phyloP scores from a whole-genome alignment of 176 grass and related monocot genomes.

The Ensete ventricosum region DNA sequence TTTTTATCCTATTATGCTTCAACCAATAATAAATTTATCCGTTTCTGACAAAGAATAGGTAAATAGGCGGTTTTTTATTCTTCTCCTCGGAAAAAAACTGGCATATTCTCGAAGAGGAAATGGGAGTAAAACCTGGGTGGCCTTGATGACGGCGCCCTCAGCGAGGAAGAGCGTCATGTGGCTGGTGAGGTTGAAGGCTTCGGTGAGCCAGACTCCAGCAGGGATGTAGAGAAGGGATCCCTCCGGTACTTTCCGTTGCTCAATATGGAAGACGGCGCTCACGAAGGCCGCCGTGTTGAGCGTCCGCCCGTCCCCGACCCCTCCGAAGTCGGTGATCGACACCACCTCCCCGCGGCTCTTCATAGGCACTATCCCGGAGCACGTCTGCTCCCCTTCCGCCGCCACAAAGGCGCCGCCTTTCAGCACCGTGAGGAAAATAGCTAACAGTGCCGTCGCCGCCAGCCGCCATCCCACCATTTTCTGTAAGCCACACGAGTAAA shows the following conservation, averaged over 20 bases:
- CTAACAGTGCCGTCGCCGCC: neutral
- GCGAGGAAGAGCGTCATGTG: conserved; percentile 79
- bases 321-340: conserved; percentile 1
- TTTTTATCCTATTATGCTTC: too few species aligned
- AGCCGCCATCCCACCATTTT: neutral
- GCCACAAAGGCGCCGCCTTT: neutral
- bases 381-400: neutral
- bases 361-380: conserved; percentile 3
- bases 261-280: neutral
- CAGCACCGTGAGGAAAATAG: neutral
- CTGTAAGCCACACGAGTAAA: neutral
- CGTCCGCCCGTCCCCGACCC: neutral
- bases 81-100: too few species aligned
- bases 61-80: too few species aligned
- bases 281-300: neutral
- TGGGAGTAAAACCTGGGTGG: neutral
- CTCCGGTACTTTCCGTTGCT: conserved; percentile 3
- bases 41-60: too few species aligned
- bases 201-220: conserved; percentile 66
- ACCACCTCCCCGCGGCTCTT: neutral
- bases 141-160: conserved; percentile 41
- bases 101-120: too few species aligned
- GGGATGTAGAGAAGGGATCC: conserved; percentile 64
- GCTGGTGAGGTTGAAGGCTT: conserved; percentile 70
- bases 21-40: too few species aligned